A percentile compares a stretch with the other conserved stretches of the same genome.
Evolutionary conservation across 192 early-diverging fungal species (phyloP).

Genomic region (Umbelopsis sp.): DNA sequence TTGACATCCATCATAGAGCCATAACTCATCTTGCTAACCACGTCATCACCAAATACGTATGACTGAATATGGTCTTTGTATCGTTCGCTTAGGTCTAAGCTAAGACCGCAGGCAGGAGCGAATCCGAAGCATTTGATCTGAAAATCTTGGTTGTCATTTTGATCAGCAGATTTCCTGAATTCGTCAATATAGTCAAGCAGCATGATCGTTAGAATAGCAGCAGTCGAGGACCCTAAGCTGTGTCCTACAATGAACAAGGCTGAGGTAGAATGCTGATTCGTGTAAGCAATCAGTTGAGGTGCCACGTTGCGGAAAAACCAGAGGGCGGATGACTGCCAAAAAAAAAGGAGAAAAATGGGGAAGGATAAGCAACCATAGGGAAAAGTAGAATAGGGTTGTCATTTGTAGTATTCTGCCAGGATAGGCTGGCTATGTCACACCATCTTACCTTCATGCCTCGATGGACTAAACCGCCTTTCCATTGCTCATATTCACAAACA

Average conservation of each 20-base stretch:
- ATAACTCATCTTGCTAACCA: slow-evolving; percentile 59
- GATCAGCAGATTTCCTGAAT: slow-evolving; percentile 39
- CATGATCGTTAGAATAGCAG: slow-evolving; percentile 77
- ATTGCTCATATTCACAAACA: slow-evolving; percentile 77
- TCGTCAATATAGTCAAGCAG: slow-evolving; percentile 60
- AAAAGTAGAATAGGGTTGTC: too few species aligned
- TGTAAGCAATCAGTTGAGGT: slow-evolving; percentile 66
- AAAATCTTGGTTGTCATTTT: slow-evolving; percentile 31
- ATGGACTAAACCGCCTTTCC: slow-evolving; percentile 80
- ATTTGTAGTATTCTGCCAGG: too few species aligned
- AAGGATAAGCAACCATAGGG: background rate
- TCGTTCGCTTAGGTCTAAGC: slow-evolving; percentile 47
- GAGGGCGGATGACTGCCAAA: slow-evolving; percentile 56
- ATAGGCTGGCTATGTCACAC: too few species aligned
- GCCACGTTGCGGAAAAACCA: slow-evolving; percentile 73
- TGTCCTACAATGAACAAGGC: slow-evolving; percentile 75
- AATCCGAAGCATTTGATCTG: slow-evolving; percentile 50
- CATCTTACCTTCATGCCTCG: slow-evolving; percentile 65
- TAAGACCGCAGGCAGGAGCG: slow-evolving; percentile 52
- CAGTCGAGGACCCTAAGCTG: slow-evolving; percentile 74
- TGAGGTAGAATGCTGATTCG: slow-evolving; percentile 54
- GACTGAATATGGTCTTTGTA: slow-evolving; percentile 58
- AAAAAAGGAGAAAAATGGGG: background rate
- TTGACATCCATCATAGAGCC: slow-evolving; percentile 65
- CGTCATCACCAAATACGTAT: slow-evolving; percentile 58